Percentiles rank a stretch among this genome's conserved stretches.
Conservation (phyloP, 2,329 filamentous ascomycete species). For the Fusarium anguioides region DNA sequence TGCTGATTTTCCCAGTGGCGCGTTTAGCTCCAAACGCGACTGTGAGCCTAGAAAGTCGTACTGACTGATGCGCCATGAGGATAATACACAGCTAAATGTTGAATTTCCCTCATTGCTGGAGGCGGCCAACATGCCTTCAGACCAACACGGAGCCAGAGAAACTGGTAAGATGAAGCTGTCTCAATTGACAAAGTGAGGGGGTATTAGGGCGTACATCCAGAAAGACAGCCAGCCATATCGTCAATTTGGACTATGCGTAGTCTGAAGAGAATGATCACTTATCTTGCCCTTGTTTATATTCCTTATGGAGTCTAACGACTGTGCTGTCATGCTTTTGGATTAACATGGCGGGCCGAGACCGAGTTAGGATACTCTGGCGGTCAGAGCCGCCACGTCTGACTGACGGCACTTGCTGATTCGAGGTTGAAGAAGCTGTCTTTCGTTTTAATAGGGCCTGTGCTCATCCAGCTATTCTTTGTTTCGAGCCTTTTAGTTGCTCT, state of each 20-base stretch:
- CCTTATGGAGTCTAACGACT: background rate
- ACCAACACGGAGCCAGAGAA: background rate
- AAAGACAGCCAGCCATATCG: background rate
- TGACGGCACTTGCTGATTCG: too few relatives aligned
- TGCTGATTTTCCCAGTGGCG: conserved; percentile 1
- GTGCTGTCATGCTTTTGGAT: background rate
- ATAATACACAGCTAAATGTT: background rate
- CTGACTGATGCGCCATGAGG: background rate
- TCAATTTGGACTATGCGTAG: background rate
- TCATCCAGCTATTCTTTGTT: too few relatives aligned
- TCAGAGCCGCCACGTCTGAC: too few relatives aligned
- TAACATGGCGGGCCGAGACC: conserved; percentile 10
- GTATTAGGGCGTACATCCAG: background rate
- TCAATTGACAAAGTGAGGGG: background rate
- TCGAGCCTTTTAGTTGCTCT: background rate
- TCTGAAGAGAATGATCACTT: background rate
- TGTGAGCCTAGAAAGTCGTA: background rate
- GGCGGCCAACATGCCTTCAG: background rate
- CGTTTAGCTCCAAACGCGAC: background rate
- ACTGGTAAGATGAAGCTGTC: background rate
- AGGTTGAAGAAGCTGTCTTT: too few relatives aligned
- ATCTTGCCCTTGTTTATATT: background rate
- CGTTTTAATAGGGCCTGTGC: too few relatives aligned
- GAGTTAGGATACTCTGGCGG: background rate
- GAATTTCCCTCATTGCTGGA: background rate